These are phyloP conservation scores for Vicia villosa DNA, from an alignment of 306 rosid species.

Conservation along the genomic window DNA sequence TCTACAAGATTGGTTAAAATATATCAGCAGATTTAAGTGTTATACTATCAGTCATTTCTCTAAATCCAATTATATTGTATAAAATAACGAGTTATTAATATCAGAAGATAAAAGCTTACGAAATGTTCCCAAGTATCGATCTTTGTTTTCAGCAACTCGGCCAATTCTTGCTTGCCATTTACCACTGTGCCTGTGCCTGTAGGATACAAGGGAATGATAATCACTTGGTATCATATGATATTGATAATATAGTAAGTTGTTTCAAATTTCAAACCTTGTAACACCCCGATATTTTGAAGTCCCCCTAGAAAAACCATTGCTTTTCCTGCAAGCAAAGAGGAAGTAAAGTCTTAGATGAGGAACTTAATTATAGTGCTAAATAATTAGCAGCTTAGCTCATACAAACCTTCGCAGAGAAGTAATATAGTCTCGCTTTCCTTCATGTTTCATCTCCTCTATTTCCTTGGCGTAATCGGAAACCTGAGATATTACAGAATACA, in stretches of 20 bases:
- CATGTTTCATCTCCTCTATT: conserved; percentile 81
- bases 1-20: too few species aligned
- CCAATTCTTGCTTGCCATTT: conserved; percentile 98
- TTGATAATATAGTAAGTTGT: background rate
- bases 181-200: conserved; percentile 91
- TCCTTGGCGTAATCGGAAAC: conserved; percentile 67
- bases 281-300: conserved; percentile 89
- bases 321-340: conserved; percentile 55
- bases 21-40: too few species aligned
- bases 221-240: background rate
- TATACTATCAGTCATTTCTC: too few species aligned
- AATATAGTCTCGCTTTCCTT: conserved; percentile 78
- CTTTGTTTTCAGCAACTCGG: conserved; percentile 93
- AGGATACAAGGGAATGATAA: background rate
- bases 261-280: conserved; percentile 58
- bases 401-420: conserved; percentile 85
- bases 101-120: conserved; percentile 39
- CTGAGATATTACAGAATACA: conserved; percentile 38
- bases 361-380: background rate
- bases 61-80: background rate
- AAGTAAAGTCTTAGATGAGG: background rate
- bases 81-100: background rate
- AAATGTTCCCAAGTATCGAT: conserved; percentile 82
- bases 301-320: conserved; percentile 93
- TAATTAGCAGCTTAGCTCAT: background rate